Base-by-base conservation (phyloP, 306 rosid genomes). In the Trifolium repens region DNA sequence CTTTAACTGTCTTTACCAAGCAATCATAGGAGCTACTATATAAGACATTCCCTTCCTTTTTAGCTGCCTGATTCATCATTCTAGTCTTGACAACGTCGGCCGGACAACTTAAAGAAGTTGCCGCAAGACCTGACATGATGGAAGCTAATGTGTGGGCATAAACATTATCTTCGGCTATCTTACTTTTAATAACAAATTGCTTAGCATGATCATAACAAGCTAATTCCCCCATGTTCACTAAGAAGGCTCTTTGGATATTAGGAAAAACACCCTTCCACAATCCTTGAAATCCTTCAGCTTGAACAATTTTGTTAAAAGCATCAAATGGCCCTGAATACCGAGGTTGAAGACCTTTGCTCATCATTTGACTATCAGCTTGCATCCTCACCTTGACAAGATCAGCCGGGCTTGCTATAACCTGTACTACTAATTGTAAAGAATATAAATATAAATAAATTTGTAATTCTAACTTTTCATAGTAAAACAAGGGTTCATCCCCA, bases 301-400 rank as follows among this genome's bases (percentile, higher is more conserved):
- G 71, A 58, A 88, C 68, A 26, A 91, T 94, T 88, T 87, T 86
- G 74, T 67, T 85, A 2, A 94, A 81, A 71, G 96, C 97, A 77
- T 94, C 89, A 26, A 87, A 68, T 37, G 90, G 78, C n/a, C 97
- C 96, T 0, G 80, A 84, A 84, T 94, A 94, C 75, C 94, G 77
- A 61, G 90, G 97, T 78, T 79, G 84, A 58, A 86, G 82, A 79
- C 87, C 93, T 75, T 82, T 91, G 84, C 86, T 80, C 72, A 35
- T 85, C 86, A 85, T 64, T 9, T 77, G 87, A 22, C 97, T 89
- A 67, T 91, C 97, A 2, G 94, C 93, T 86, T 91, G 97, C 96
- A 94, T 87, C 83, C 98, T 87, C 82, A 94, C 97, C 87, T 94
- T 94, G 53, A 89, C 89, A 83, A 94, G 98, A 88, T 91, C 96